Evolutionary conservation across 1,139 yeast genomes (phyloP), one percentile per base, ranked within the genome.

Genomic region (Suzukiozyma palmioleophila): DNA sequence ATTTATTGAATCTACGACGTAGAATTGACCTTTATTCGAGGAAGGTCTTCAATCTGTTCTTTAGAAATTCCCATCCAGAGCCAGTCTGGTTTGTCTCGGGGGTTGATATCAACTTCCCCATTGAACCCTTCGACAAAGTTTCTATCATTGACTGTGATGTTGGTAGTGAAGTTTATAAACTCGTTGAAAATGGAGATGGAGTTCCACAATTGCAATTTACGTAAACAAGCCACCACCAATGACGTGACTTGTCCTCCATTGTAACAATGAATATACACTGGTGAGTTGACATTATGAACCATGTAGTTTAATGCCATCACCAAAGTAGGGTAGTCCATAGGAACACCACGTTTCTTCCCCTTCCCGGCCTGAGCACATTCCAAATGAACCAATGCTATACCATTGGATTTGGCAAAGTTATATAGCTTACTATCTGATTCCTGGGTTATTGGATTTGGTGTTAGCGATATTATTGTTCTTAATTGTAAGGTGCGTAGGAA

Each of bases 231-330:
- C 28, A 90, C 75, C 2, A 88, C 78, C 37, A 92, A 67, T 26
- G 94, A 79, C 0, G 95, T 85, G 2, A 87, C 85, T 49, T 88
- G 92, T 7, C 95, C 89, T 0, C 97, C 97, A 55, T 87, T 90
- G 22, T 83, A 65, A 59, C 97, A 90, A 58, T 90, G 96, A 3
- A 92, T 60, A 56, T 85, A 90, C 8, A 85, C 68, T 1, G 97
- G 96, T 10, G 81, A 76, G 49, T 72, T 66, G 32, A 75, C 73
- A 27, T 69, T 65, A 53, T 84, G 80, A 13, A 84, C 69, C 49
- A 88, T 69, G 36, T 78, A 63, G 44, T 79, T 77, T 16, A 89
- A 62, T 0, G 84, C 84, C 38, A 71, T 66, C 1, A 75, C 57
- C 1, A 84, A 82, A 2, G 79, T 76, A 16, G 76, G 70, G 50